These are phyloP conservation scores for Dioszegia hungarica DNA, from an alignment of 768 basidiomycete species.

Conservation along the genomic window DNA sequence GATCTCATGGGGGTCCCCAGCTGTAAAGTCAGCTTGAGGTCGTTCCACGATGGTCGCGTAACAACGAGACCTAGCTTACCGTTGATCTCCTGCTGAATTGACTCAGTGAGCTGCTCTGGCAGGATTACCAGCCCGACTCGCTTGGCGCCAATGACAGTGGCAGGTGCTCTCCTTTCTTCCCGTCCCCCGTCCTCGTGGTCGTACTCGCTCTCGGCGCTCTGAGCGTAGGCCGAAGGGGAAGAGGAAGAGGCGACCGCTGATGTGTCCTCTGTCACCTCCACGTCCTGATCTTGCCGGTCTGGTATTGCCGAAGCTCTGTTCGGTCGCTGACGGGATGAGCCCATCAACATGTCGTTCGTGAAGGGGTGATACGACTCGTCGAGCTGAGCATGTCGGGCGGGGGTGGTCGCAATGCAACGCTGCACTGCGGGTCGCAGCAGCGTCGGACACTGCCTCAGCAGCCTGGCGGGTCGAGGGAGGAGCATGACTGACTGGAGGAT, in stretches of 20 bases:
- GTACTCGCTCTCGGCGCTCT: neutral
- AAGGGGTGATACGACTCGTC: slow-evolving; percentile 11
- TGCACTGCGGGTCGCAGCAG: neutral
- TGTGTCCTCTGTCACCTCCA: neutral
- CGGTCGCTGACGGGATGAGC: slow-evolving; percentile 1
- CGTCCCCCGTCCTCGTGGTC: slow-evolving; percentile 14
- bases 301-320: neutral
- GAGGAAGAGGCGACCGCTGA: neutral
- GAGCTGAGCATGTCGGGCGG: neutral
- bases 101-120: slow-evolving; percentile 64
- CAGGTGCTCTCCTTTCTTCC: slow-evolving; percentile 64
- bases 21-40: slow-evolving; percentile 10
- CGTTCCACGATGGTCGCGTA: too few species aligned
- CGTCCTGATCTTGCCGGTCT: too few species aligned
- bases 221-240: neutral
- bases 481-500: slow-evolving; percentile 3
- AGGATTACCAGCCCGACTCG: slow-evolving; percentile 67
- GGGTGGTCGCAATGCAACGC: neutral
- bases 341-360: slow-evolving; percentile 8
- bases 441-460: slow-evolving; percentile 12
- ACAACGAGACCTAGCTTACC: slow-evolving; percentile 22
- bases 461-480: slow-evolving; percentile 20
- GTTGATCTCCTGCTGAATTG: slow-evolving; percentile 64
- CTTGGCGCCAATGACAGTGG: slow-evolving; percentile 72
- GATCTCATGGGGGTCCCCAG: slow-evolving; percentile 16